Percentiles rank a stretch among this genome's conserved stretches.
phyloP scores from a whole-genome alignment of 164 flowering plant species.

The Hamamelis virginiana region DNA sequence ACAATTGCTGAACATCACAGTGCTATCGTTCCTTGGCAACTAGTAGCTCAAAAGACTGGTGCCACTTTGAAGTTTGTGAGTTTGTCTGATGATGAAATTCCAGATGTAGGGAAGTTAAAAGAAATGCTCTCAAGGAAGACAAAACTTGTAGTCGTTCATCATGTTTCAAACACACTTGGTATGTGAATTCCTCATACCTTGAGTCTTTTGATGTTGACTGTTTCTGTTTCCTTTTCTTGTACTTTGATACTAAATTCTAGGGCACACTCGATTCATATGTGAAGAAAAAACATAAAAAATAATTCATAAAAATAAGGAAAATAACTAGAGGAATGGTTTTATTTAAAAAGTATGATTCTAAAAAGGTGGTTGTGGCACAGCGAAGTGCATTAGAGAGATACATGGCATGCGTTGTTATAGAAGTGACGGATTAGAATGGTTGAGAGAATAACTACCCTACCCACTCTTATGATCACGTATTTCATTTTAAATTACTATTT shows the following conservation, averaged over 20 bases:
- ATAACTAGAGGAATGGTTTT: too few relatives aligned
- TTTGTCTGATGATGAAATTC: conserved; percentile 70
- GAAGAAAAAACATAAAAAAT: too few relatives aligned
- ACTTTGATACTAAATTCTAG: not conserved
- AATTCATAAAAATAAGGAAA: too few relatives aligned
- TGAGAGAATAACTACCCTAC: too few relatives aligned
- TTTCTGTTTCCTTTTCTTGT: not conserved
- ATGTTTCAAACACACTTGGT: conserved; percentile 92
- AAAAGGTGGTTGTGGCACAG: too few relatives aligned
- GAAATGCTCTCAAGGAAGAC: conserved; percentile 67
- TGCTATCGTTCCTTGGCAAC: conserved; percentile 98
- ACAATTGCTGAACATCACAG: conserved; percentile 98
- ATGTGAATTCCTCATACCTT: conserved; percentile 18
- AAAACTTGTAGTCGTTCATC: conserved; percentile 82
- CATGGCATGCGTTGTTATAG: too few relatives aligned
- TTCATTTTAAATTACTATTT: too few relatives aligned
- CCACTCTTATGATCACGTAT: too few relatives aligned
- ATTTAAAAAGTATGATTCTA: too few relatives aligned
- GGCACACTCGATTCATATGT: too few relatives aligned
- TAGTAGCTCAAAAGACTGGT: conserved; percentile 86
- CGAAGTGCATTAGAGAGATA: too few relatives aligned
- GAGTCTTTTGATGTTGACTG: not conserved
- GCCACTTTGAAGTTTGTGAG: conserved; percentile 70
- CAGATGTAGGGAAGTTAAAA: conserved; percentile 54
- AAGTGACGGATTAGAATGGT: too few relatives aligned